Base-by-base conservation (phyloP, 192 early-diverging fungal species). In the Phycomyces blakesleeanus region DNA sequence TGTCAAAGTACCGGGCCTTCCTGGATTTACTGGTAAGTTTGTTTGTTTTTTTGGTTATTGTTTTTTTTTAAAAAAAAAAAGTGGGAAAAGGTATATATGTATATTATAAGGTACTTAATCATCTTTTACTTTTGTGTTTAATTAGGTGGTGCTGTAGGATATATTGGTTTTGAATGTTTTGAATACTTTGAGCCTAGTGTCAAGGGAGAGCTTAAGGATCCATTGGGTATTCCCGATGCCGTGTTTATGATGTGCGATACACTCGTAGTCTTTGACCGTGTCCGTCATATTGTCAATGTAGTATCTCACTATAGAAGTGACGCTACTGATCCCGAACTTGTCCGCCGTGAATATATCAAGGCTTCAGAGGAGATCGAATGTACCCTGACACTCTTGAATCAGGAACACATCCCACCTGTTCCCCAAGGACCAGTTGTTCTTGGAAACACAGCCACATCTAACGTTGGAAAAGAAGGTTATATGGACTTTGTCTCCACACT, bases 101-200 rank as follows among this genome's bases (percentile, higher is more conserved):
- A 25, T 34, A 21, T 29, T 10, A 22, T 21, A 9, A 37, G 7
- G 16, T 52, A 1, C 44, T 61, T 34, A n/a, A 16, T 55, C n/a
- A 24, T 50, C 10, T 58, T 58, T 34, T 22, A 27, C 15, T 9
- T 1, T 44, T 22, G 21, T 56, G 14, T 15, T 18, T 29, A 62
- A 34, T 74, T 73, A 68, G 95, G 96, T 70, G 97, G 97, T 24
- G 97, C 96, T 3, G 88, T 99, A 55, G 97, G 97, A 18, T 99
- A 96, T 74, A 92, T 99, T 57, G 82, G 89, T 47, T 99, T 95
- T 77, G 97, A 99, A 73, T 98, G 96, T 61, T 88, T 97, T 49
- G 89, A 91, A 73, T 92, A 96, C 73, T 99, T 99, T 89, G 97
- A 99, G 78, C 95, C 96, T 9, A 88, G 88, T 51, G 92, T 93